phyloP scores from a whole-genome alignment of 148 eudicot genomes.

The Nyssa sinensis region DNA sequence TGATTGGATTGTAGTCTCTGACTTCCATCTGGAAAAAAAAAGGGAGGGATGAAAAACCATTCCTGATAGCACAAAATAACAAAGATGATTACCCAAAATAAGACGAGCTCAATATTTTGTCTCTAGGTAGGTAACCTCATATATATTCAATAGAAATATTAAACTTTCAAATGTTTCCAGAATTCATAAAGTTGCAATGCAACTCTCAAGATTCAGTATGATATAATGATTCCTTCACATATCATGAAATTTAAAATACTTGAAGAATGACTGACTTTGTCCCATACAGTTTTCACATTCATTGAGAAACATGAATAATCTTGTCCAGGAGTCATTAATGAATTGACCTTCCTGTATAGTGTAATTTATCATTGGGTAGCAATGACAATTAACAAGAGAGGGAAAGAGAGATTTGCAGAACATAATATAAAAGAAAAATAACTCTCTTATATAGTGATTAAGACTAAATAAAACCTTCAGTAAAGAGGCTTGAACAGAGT shows the following conservation, averaged over 20 bases:
- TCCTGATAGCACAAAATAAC: not conserved
- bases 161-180: not conserved
- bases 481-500: conserved; percentile 49
- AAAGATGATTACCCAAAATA: not conserved
- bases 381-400: not conserved
- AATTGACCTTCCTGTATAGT: not conserved
- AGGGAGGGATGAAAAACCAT: conserved; percentile 1
- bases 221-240: not conserved
- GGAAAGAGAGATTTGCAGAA: not conserved
- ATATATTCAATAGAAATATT: not conserved
- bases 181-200: not conserved
- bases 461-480: conserved; percentile 40
- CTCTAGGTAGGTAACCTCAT: not conserved
- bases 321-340: conserved; percentile 1
- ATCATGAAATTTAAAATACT: not conserved
- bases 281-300: not conserved
- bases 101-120: not conserved
- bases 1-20: conserved; percentile 70
- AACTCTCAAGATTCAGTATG: not conserved
- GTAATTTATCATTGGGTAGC: not conserved
- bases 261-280: not conserved
- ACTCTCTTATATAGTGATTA: not conserved
- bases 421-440: not conserved
- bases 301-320: not conserved
- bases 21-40: conserved; percentile 54